phyloP scores from a whole-genome alignment of 768 basidiomycete species.

The Lepiota venenata region DNA sequence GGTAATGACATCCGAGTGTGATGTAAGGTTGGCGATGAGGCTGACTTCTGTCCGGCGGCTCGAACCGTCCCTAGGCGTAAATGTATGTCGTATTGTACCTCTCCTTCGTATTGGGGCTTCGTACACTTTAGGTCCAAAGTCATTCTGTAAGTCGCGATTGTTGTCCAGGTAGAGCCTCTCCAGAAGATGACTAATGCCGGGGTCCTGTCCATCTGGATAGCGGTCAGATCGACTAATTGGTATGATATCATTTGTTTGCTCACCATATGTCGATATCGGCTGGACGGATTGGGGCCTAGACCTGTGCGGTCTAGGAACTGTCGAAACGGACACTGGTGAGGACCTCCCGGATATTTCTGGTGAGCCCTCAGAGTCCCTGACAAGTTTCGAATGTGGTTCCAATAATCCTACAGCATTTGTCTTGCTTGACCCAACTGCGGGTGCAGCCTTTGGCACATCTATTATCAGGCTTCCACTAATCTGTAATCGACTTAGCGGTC shows the following conservation, averaged over 20 bases:
- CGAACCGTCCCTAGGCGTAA: constrained; percentile 61
- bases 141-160: constrained; percentile 78
- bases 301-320: constrained; percentile 46
- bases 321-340: constrained; percentile 67
- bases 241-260: constrained; percentile 16
- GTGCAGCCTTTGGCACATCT: constrained; percentile 83
- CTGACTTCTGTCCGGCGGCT: constrained; percentile 67
- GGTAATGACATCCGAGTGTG: constrained; percentile 79
- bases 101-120: constrained; percentile 80
- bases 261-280: constrained; percentile 74
- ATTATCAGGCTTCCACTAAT: constrained; percentile 46
- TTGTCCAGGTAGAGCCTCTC: constrained; percentile 90
- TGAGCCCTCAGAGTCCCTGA: constrained; percentile 51
- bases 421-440: constrained; percentile 84
- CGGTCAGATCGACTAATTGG: not conserved
- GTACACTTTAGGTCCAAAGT: constrained; percentile 88
- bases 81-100: constrained; percentile 65
- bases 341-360: constrained; percentile 74
- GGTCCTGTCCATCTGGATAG: constrained; percentile 78
- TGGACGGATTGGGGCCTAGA: constrained; percentile 49
- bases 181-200: constrained; percentile 82
- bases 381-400: constrained; percentile 68
- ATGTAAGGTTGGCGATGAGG: constrained; percentile 79
- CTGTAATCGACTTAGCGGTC: constrained; percentile 59
- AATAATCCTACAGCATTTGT: constrained; percentile 80